Evolutionary conservation across 768 basidiomycete species (phyloP), one percentile per base, ranked within the genome.

Genomic region (Tricholoma sp.): DNA sequence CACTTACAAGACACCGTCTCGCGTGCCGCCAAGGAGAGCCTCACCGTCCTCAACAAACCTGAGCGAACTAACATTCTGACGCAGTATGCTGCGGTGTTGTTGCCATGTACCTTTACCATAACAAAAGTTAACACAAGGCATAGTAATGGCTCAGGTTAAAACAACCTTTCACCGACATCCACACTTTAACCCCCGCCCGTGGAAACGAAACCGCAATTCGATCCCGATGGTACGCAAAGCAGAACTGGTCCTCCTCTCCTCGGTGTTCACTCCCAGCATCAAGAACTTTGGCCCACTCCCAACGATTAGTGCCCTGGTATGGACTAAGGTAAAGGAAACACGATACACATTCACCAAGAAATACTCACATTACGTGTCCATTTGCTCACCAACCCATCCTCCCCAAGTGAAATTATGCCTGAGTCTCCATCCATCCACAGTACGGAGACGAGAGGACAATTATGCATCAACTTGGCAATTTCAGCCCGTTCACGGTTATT

Each of bases 1-100:
- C 9, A 62, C 83, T 56, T 68, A 88, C 86, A 89, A 62, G 18
- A 84, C 82, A 10, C 87, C 87, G 62, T 89, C 86, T 54, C 76
- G 78, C 27, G 88, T 88, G 1, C 86, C 88, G 0, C 88, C 86
- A 21, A 89, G 71, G 46, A 89, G 70, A 50, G 82, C 84, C 35
- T 76, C 75, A 0, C 87, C 88, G 31, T 82, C 82, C 21, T 84
- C 79, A 8, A 86, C 74, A 64, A 89, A 88, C 61, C 74, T 76
- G 57, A 89, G 76, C 3, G 80, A 77, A 7, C 84, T 84, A 49
- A 88, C 83, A 54, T 86, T 84, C 59, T 80, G 82, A 53, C 85
- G 78, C 55, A 79, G 61, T 55, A 89, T 87, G 49, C 84, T 80
- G 54, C 86, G 77, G 57, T 88, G 84, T 1, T 76, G 69, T 58